Evolutionary conservation across 768 basidiomycete genomes (phyloP).

Genomic region (Scleroderma bovista): DNA sequence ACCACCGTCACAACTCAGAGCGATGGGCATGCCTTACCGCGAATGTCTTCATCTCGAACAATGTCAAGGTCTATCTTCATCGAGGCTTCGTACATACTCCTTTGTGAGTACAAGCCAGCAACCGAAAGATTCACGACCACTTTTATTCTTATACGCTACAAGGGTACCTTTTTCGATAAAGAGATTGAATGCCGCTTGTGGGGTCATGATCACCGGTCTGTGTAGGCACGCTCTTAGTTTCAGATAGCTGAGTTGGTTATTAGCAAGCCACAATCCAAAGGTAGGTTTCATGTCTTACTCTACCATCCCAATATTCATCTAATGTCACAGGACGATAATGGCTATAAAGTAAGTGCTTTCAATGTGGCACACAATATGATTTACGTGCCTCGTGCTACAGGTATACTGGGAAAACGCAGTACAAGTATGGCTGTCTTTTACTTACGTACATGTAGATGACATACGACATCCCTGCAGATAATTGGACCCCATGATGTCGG

Average conservation of each 20-base stretch:
- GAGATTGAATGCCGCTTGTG: conserved; percentile 62
- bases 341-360: conserved; percentile 59
- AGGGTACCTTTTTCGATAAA: conserved; percentile 81
- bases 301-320: neutral
- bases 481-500: conserved; percentile 79
- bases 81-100: conserved; percentile 76
- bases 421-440: conserved; percentile 42
- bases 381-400: conserved; percentile 30
- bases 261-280: conserved; percentile 88
- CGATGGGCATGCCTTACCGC: conserved; percentile 76
- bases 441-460: neutral
- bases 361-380: neutral
- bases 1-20: conserved; percentile 78
- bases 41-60: conserved; percentile 56
- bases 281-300: conserved; percentile 28
- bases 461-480: conserved; percentile 44
- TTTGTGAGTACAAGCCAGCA: conserved; percentile 39
- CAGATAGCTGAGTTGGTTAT: conserved; percentile 1
- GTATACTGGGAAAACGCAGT: conserved; percentile 90
- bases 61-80: conserved; percentile 65
- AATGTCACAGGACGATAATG: conserved; percentile 66
- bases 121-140: neutral
- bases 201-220: conserved; percentile 86
- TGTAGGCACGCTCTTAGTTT: conserved; percentile 1
- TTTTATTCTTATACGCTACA: conserved; percentile 1